Percentiles rank a stretch among this genome's conserved stretches.
Conservation (phyloP, 2,329 filamentous ascomycete species). For the Hypoxylon sp. region DNA sequence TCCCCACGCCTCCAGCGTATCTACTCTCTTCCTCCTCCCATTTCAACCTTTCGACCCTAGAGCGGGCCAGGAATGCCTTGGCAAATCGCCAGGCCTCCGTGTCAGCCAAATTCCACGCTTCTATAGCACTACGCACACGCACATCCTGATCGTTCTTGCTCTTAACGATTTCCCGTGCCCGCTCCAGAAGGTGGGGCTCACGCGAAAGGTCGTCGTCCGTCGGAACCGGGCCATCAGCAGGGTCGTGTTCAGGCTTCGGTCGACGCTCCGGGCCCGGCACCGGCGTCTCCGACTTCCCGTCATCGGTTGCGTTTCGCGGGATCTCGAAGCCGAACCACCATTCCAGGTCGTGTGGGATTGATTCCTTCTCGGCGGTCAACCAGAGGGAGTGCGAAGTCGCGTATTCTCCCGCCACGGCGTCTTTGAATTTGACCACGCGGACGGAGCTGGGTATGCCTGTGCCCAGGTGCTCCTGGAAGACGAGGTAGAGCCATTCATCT, state of each 20-base stretch:
- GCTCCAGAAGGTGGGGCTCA: slow-evolving; percentile 70
- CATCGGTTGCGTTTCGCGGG: slow-evolving; percentile 69
- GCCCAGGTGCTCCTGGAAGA: slow-evolving; percentile 79
- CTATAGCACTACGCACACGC: slow-evolving; percentile 68
- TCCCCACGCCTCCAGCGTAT: slow-evolving; percentile 74
- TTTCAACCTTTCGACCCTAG: slow-evolving; percentile 72
- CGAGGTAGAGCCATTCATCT: slow-evolving; percentile 82
- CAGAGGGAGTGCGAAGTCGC: slow-evolving; percentile 79
- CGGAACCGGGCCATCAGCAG: slow-evolving; percentile 65
- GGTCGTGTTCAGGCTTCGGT: slow-evolving; percentile 65
- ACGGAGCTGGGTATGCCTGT: slow-evolving; percentile 73
- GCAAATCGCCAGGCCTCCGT: slow-evolving; percentile 84
- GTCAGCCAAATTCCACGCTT: slow-evolving; percentile 79
- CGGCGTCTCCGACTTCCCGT: slow-evolving; percentile 70
- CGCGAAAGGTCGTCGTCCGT: slow-evolving; percentile 67
- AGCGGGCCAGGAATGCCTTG: slow-evolving; percentile 75
- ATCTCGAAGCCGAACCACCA: slow-evolving; percentile 92
- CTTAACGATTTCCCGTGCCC: slow-evolving; percentile 64
- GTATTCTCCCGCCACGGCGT: slow-evolving; percentile 80
- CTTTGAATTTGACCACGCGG: slow-evolving; percentile 83
- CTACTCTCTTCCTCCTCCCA: slow-evolving; percentile 80
- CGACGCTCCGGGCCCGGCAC: slow-evolving; percentile 71
- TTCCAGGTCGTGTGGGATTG: slow-evolving; percentile 78
- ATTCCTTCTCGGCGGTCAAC: slow-evolving; percentile 78
- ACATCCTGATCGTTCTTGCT: slow-evolving; percentile 62